Base-by-base conservation (phyloP, 2,329 filamentous ascomycete species). In the Acarospora socialis region DNA sequence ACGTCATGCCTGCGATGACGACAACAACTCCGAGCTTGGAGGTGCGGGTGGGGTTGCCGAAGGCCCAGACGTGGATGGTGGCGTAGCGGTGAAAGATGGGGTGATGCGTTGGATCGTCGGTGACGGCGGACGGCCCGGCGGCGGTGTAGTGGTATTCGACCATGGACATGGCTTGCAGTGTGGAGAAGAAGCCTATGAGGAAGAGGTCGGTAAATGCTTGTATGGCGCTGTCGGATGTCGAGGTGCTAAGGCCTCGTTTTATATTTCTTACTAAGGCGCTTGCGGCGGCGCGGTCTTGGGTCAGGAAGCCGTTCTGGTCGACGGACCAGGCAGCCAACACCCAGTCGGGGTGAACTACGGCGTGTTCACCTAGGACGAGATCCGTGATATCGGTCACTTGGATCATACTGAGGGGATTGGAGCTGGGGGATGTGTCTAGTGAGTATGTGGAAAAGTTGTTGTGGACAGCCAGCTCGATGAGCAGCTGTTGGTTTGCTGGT, bases 11-110 rank as follows among this genome's bases (percentile, higher is more conserved):
- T 9, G 28, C 15, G 13, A 2, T 21, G 7, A 32, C 35, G 22
- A 40, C 35, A 5, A n/a, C 27, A 24, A 34, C 28, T 26, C 35
- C 37, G n/a, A 40, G 28, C 27, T 34, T 35, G 10, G 30, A 27
- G 8, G 37, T 40, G 3, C 32, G 35, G 8, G 23, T 18, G 4
- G 24, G 21, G 28, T 27, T 32, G 6, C 20, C n/a, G 22, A 28
- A 40, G 7, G 35, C 35, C 37, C 35, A 40, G 54, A 41, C 30
- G 45, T 56, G 2, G 59, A 59, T 2, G 71, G 73, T 0, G 63
- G 49, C 12, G 40, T 46, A 34, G 57, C 60, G 7, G 48, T 54
- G 4, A 63, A 69, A 44, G 60, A 64, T 45, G 47, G 50, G 37
- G 43, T 50, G 10, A 38, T 33, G 23, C 40, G 34, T 3, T 36